Base-by-base conservation (phyloP, 139 green algal species). In the Tetradesmus lagerheimii region DNA sequence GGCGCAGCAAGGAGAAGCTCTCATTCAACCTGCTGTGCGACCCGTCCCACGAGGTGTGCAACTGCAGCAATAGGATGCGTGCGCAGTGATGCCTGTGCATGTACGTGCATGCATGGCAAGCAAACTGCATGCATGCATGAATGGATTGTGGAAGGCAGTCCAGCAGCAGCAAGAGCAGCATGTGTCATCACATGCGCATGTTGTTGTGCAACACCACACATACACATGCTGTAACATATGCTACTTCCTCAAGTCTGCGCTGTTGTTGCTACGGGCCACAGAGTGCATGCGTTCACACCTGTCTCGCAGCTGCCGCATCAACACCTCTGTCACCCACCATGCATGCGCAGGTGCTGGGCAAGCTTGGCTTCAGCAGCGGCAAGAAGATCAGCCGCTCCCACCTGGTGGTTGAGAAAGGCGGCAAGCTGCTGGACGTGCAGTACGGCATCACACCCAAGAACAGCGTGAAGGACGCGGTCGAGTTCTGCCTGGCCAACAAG, bases 321-420 rank as follows among this genome's bases (percentile, higher is more conserved):
- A 66, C 53, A 66, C 53, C 5, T 15, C 43, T 76, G 77, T 35
- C 62, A 57, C 80, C 14, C 62, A n/a, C 43, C 20, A 9, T 38
- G 39, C 77, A 50, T 20, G 27, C 6, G n/a, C 83, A 92, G 88
- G 83, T 45, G 15, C 62, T 93, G 38, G 35, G 9, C 31, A 86
- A 86, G 76, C 89, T 93, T n/a, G 91, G 91, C 35, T 66, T 93
- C 62, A 85, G 20, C 38, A 92, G 91, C 29, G 89, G 71, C 12
- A 35, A 15, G n/a, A 92, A 91, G 41, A 89, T 93, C 47, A 89
- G 87, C 34, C 86, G 91, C 47, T 91, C 84, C 37, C 91, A 93
- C 91, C 89, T 93, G 27, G 50, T 93, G 0, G 81, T 93, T 31
- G 89, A 88, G 5, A 92, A 93, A 83, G 91, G 91, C 12, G 91